phyloP scores from a whole-genome alignment of 768 basidiomycete genomes.

The Austroboletus eburneus region DNA sequence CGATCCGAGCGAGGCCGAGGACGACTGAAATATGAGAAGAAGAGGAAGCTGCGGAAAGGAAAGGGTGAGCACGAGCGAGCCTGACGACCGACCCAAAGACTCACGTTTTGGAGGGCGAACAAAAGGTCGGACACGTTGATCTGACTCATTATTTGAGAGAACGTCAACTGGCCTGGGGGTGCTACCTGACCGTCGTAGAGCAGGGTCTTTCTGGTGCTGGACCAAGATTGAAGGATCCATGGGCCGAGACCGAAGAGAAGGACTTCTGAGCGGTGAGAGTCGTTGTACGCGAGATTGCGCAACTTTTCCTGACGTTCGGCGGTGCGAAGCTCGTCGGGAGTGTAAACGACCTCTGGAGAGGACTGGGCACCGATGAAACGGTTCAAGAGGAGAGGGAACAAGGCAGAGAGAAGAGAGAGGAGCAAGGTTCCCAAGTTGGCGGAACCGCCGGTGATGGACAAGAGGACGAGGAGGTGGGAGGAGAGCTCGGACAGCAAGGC shows the following conservation, averaged over 20 bases:
- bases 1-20: conserved; percentile 75
- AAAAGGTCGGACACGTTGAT: conserved; percentile 63
- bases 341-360: conserved; percentile 43
- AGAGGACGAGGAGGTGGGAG: conserved; percentile 66
- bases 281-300: conserved; percentile 71
- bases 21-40: conserved; percentile 65
- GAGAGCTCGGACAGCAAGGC: conserved; percentile 66
- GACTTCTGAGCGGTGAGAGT: conserved; percentile 74
- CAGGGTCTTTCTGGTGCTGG: conserved; percentile 54
- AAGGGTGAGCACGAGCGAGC: conserved; percentile 12
- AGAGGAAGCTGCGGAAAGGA: conserved; percentile 57
- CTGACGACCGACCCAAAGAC: conserved; percentile 22
- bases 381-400: conserved; percentile 56
- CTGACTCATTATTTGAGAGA: conserved; percentile 47
- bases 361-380: conserved; percentile 43
- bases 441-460: conserved; percentile 53
- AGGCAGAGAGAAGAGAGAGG: conserved; percentile 57
- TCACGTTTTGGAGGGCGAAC: conserved; percentile 65
- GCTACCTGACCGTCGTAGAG: conserved; percentile 51
- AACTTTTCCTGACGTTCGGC: conserved; percentile 71
- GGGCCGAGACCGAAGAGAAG: conserved; percentile 78
- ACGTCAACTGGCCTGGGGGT: conserved; percentile 34
- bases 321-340: conserved; percentile 55
- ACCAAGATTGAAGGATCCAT: conserved; percentile 82
- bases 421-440: conserved; percentile 54